Evolutionary conservation across 2,329 filamentous ascomycete genomes (phyloP).

Genomic region (Helotiales sp.): DNA sequence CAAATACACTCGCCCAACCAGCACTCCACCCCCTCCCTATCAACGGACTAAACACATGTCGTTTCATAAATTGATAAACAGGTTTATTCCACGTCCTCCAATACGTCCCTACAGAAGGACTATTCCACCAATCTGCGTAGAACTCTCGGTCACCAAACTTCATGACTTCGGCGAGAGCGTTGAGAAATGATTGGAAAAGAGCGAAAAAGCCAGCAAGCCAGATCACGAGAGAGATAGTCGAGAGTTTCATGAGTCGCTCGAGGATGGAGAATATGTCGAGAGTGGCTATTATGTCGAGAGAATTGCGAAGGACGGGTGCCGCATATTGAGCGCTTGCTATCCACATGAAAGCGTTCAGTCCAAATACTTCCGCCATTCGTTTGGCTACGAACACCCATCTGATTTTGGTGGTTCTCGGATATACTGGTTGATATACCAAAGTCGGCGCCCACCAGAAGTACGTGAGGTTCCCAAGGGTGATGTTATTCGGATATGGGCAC

Average conservation of each 20-base stretch:
- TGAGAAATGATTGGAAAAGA: conserved; percentile 89
- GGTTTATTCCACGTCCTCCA: conserved; percentile 99
- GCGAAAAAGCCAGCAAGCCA: conserved; percentile 99
- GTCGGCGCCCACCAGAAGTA: conserved; percentile 99
- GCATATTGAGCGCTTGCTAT: conserved; percentile 93
- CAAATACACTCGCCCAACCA: conserved; percentile 69
- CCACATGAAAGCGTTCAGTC: conserved; percentile 89
- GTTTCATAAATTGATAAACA: conserved; percentile 93
- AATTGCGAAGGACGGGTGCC: conserved; percentile 84
- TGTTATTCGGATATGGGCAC: conserved; percentile 88
- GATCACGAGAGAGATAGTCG: conserved; percentile 91
- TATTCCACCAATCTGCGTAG: conserved; percentile 99
- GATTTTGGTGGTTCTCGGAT: conserved; percentile 79
- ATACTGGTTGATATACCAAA: conserved; percentile 93
- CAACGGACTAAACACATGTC: conserved; percentile 89
- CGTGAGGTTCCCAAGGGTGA: conserved; percentile 81
- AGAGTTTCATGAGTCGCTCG: conserved; percentile 91
- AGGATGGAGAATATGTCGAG: conserved; percentile 79
- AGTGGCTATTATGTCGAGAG: conserved; percentile 79
- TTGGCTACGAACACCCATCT: conserved; percentile 88
- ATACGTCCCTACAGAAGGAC: conserved; percentile 79
- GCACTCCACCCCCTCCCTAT: conserved; percentile 80
- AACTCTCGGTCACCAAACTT: conserved; percentile 91
- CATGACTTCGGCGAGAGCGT: conserved; percentile 87
- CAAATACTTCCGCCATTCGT: conserved; percentile 73